Base-by-base conservation (phyloP, 768 basidiomycete species). In the Trametes cubensis region DNA sequence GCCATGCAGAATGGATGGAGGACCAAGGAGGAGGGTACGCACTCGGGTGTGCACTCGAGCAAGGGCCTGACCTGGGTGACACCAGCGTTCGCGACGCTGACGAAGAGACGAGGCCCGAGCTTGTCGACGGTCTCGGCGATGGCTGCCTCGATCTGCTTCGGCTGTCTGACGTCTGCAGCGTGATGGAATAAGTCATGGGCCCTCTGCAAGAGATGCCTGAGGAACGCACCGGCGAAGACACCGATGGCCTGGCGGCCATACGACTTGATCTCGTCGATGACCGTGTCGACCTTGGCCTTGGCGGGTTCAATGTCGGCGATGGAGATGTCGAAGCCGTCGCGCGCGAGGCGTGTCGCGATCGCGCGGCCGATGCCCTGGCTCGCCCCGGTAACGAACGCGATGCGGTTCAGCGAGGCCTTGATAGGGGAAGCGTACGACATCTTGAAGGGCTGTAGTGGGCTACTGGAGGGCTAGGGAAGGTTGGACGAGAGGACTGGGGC, bases 291-390 rank as follows among this genome's bases (percentile, higher is more conserved):
- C 49, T 66, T 67, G 6, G 61, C 62, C 68, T 69, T 63, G 15
- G 69, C 70, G 4, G 65, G 45, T 8, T 70, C 66, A 56, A 81
- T 67, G 60, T 82, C 84, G 21, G 79, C 83, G 48, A 83, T 62
- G n/a, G 76, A 78, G 44, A 84, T 65, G 49, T 81, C 73, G 64
- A 76, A 79, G 4, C 83, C 82, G 55, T 81, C 83, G 13, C 68
- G 59, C 20, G 83, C 80, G 13, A 85, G 77, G 5, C 80, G 76
- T 5, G 76, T 62, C 7, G 81, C 80, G 42, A 84, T 79, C 38
- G 78, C 79, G 40, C 75, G 74, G 0, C 83, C 83, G 15, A 84
- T 81, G 23, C 83, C 84, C 51, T 75, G 77, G 2, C 75, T 74
- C 13, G 75, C 75, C 25, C 81, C 82, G 0, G 81, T 82, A 39